phyloP scores from a whole-genome alignment of 441 rosid genomes.

The Kokia cookei region DNA sequence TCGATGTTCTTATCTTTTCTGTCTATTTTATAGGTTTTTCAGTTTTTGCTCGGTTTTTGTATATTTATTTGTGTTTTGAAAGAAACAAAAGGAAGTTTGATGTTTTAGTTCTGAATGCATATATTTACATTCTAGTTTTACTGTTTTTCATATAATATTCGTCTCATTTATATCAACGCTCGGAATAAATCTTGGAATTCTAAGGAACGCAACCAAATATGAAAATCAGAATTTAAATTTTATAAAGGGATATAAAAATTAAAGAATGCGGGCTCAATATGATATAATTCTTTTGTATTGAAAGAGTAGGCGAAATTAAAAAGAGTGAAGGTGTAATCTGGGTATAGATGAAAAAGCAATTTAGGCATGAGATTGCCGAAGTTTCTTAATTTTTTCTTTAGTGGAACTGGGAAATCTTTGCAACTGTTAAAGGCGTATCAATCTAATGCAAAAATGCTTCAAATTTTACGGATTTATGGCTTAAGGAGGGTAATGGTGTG shows the following conservation, averaged over 20 bases:
- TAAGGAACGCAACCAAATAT: not conserved
- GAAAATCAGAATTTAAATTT: not conserved
- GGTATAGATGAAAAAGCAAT: not conserved
- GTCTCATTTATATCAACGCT: not conserved
- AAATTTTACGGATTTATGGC: not conserved
- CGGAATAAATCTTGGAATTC: not conserved
- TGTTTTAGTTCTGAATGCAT: not conserved
- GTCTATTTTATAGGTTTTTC: conserved; percentile 2
- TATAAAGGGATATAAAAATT: not conserved
- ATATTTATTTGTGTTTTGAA: conserved; percentile 8
- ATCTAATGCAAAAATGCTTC: not conserved
- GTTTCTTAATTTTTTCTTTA: not conserved
- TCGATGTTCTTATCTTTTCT: conserved; percentile 30
- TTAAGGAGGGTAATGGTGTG: not conserved
- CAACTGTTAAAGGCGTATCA: not conserved
- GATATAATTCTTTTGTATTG: not conserved
- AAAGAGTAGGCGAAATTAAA: not conserved
- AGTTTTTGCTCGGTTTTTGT: not conserved
- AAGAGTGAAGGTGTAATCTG: not conserved
- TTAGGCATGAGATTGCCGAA: not conserved
- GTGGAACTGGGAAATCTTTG: not conserved
- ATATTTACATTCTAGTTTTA: not conserved
- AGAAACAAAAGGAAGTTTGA: not conserved
- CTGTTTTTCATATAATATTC: not conserved
- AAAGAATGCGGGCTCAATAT: not conserved